Conservation (phyloP, 1,284 basidiomycete species). For the Quambalaria eucalypti region DNA sequence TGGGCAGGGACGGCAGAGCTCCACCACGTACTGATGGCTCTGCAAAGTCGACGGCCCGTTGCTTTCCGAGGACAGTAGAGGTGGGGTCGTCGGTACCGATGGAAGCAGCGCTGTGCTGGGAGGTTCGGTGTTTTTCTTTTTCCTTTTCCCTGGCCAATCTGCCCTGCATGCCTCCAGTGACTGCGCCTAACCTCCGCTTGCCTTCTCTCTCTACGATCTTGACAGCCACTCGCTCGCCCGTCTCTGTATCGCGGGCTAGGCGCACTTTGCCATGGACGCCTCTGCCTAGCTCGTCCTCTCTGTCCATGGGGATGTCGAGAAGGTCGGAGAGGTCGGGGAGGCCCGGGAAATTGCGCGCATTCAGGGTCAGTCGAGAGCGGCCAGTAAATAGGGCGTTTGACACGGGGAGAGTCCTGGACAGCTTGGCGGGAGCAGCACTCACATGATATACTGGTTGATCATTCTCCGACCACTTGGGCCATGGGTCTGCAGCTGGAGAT, state of each 20-base stretch:
- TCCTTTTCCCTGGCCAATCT: background rate
- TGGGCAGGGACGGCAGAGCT: background rate
- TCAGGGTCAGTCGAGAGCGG: background rate
- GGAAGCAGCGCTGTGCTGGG: background rate
- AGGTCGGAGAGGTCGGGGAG: no score
- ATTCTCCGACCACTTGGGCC: slow-evolving; percentile 36
- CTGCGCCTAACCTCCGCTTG: slow-evolving; percentile 33
- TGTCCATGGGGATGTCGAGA: no score
- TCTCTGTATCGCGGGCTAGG: slow-evolving; percentile 35
- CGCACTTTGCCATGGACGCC: slow-evolving; percentile 44
- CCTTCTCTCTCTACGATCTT: slow-evolving; percentile 44
- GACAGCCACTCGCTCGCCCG: slow-evolving; percentile 40
- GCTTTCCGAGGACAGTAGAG: background rate
- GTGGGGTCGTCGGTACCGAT: background rate
- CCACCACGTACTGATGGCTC: no score
- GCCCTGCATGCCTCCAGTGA: background rate
- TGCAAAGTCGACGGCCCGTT: background rate
- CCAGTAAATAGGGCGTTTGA: slow-evolving; percentile 5
- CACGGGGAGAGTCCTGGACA: slow-evolving; percentile 7
- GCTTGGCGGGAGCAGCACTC: slow-evolving; percentile 50
- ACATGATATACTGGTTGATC: slow-evolving; percentile 48
- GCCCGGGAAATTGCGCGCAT: no score
- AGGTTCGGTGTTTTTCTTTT: background rate
- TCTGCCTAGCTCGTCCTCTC: slow-evolving; percentile 40
- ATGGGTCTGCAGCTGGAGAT: slow-evolving; percentile 38